Evolutionary conservation across 129 eudicot genomes (phyloP), one percentile per base, ranked within the genome.

Genomic region (Calendula officinalis): DNA sequence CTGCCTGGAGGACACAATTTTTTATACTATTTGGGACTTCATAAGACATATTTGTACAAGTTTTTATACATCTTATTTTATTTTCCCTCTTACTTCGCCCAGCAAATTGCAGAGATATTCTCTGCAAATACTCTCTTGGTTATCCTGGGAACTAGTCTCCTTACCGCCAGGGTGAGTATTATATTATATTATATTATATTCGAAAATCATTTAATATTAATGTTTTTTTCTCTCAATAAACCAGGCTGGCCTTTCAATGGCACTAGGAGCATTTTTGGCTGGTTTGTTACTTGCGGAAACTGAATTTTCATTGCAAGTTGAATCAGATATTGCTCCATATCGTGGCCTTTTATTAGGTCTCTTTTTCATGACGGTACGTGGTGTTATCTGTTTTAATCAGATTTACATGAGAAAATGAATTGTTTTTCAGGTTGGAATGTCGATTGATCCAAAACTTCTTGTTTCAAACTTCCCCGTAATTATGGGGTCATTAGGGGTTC

Each of bases 241-340:
- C 67, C 87, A 92, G 99, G 99, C 97, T 79, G 99, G 99, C 43
- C 95, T 92, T 74, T 92, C 99, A 56, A 92, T 92, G 99, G 99
- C 99, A 33, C 60, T 92, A 66, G 99, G 99, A 52, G 99, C 99
- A 69, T 92, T 92, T 81, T 81, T 92, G 79, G 99, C 99, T 77
- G 99, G 99, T 72, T 82, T 92, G 87, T 89, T 92, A 63, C 90
- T 92, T 35, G 99, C 99, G 15, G 99, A 92, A 86, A 92, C 99
- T 50, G 99, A 92, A 65, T 92, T 92, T 77, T 88, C 99, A 2
- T 73, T 92, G 83, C 99, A 88, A 72, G 99, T 92, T 53, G 99
- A 92, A 75, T 92, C 99, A 67, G 99, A 92, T 82, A 92, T 94
- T 66, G 99, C 99, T 75, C 99, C 99, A 46, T 92, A 92, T 66